phyloP scores from a whole-genome alignment of 148 eudicot species.

The Heliamphora exappendiculata region DNA sequence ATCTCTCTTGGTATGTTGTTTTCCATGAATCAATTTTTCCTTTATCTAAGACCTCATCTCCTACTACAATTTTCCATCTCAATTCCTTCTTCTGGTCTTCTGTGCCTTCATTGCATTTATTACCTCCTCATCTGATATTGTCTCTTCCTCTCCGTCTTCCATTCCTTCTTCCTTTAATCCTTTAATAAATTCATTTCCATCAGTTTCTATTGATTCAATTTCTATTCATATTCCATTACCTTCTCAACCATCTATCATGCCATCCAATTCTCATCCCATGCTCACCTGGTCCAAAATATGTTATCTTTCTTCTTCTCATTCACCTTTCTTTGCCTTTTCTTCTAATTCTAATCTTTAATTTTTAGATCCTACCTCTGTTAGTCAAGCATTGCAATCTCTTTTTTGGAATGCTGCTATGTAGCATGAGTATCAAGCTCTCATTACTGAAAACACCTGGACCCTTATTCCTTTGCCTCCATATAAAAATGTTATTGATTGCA shows the following conservation, averaged over 20 bases:
- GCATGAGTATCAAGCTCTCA: no score
- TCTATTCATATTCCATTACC: neutral
- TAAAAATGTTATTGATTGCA: no score
- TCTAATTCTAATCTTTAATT: no score
- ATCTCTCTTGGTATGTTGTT: neutral
- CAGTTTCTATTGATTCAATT: no score
- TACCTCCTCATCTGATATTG: neutral
- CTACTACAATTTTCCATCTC: neutral
- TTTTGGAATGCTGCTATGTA: neutral
- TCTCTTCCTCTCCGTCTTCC: neutral
- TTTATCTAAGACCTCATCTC: neutral
- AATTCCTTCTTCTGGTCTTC: neutral
- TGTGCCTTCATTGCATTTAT: neutral
- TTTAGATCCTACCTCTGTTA: neutral
- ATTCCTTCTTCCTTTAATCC: neutral
- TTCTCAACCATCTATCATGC: neutral
- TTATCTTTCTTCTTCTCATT: neutral
- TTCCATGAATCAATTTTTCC: neutral
- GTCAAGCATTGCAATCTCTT: neutral
- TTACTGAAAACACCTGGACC: no score
- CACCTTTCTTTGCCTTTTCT: neutral
- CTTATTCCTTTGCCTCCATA: no score
- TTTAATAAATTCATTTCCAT: no score
- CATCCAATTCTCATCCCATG: neutral
- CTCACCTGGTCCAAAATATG: neutral